Conservation (phyloP, 257 asterid genomes). For the Buddleja alternifolia region DNA sequence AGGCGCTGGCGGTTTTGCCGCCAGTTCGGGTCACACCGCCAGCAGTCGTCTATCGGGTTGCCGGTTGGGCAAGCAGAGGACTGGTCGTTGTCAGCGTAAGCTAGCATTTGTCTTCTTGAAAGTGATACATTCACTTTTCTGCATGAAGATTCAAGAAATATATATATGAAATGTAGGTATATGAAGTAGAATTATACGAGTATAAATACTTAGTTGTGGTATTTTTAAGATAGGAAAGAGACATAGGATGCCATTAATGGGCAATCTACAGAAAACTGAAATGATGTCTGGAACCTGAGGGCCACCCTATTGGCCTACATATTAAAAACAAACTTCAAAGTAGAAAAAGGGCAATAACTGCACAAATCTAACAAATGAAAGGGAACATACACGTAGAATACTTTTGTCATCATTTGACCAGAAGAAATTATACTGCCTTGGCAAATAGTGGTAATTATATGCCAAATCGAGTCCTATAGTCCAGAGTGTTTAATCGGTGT, state of each 20-base stretch:
- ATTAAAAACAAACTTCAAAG: conserved; percentile 29
- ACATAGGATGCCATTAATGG: conserved; percentile 46
- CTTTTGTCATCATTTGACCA: neutral
- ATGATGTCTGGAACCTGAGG: conserved; percentile 30
- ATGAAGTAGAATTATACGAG: neutral
- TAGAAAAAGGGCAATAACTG: neutral
- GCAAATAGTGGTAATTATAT: too few relatives aligned
- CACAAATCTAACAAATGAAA: neutral
- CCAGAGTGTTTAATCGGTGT: too few relatives aligned
- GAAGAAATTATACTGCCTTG: neutral
- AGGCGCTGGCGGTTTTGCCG: conserved; percentile 64
- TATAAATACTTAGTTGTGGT: neutral
- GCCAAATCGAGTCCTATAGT: too few relatives aligned
- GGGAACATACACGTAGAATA: neutral
- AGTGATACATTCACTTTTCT: conserved; percentile 63
- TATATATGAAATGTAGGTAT: too few relatives aligned
- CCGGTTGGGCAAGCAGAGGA: conserved; percentile 56
- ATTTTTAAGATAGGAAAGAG: conserved; percentile 16
- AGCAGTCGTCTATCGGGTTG: conserved; percentile 78
- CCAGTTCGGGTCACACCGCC: conserved; percentile 83
- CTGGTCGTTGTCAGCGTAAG: conserved; percentile 44
- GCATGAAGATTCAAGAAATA: conserved; percentile 14
- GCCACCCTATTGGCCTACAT: neutral
- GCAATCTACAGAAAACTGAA: conserved; percentile 39
- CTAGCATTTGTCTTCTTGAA: conserved; percentile 58